Percentiles rank a stretch among this genome's conserved stretches.
phyloP scores from a whole-genome alignment of 2,329 filamentous ascomycete genomes.

The Chrysosphaeria jannelii region DNA sequence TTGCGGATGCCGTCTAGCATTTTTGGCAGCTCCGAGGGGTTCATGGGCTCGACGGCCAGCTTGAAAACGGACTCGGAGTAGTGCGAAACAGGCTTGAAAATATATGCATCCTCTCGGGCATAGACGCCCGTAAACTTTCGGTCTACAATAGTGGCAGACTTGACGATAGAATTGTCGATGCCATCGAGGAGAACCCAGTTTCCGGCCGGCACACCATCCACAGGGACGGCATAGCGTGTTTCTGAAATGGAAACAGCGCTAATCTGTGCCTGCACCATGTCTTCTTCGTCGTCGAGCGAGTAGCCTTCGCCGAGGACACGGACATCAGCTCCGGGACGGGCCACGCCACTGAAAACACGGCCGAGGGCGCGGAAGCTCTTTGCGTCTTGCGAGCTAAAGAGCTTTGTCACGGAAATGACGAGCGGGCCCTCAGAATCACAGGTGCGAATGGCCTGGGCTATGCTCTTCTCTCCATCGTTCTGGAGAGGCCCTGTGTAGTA shows the following conservation, averaged over 20 bases:
- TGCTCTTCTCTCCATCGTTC: slow-evolving; percentile 43
- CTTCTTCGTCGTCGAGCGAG: slow-evolving; percentile 88
- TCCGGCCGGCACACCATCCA: slow-evolving; percentile 73
- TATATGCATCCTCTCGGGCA: slow-evolving; percentile 88
- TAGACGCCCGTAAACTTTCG: slow-evolving; percentile 49
- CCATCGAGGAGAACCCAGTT: slow-evolving; percentile 81
- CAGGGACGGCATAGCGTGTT: slow-evolving; percentile 74
- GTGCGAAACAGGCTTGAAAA: slow-evolving; percentile 77
- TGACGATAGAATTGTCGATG: slow-evolving; percentile 93
- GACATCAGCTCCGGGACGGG: slow-evolving; percentile 50
- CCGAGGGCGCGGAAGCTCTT: slow-evolving; percentile 74
- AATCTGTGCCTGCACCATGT: slow-evolving; percentile 72
- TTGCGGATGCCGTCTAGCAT: slow-evolving; percentile 94
- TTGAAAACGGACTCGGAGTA: slow-evolving; percentile 97
- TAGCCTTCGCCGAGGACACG: slow-evolving; percentile 86
- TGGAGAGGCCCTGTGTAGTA: slow-evolving; percentile 68
- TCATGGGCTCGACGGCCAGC: slow-evolving; percentile 90
- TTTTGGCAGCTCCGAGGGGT: slow-evolving; percentile 89
- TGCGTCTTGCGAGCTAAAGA: slow-evolving; percentile 77
- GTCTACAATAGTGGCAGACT: slow-evolving; percentile 73
- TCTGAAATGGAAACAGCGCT: slow-evolving; percentile 71
- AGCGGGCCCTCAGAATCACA: slow-evolving; percentile 78
- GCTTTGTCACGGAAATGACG: slow-evolving; percentile 74
- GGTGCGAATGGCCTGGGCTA: slow-evolving; percentile 47
- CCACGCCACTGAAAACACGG: slow-evolving; percentile 75